These are phyloP conservation scores for Macadamia tetraphylla DNA, from an alignment of 164 flowering plant species.

Conservation along the genomic window DNA sequence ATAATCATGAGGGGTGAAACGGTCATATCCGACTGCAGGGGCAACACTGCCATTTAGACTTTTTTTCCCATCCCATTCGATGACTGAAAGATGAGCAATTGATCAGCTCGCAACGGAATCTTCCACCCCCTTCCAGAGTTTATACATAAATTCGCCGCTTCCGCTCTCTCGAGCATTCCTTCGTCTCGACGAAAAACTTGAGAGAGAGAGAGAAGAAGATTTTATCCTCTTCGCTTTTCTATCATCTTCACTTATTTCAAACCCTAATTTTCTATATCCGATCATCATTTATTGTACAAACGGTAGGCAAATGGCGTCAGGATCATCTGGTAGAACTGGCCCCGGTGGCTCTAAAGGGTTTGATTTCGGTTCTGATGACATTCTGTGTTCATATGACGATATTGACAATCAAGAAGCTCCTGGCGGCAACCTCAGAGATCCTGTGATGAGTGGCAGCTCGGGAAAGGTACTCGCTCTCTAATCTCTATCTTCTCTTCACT, in stretches of 20 bases:
- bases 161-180: no score
- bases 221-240: neutral
- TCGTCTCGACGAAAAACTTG: no score
- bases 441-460: conserved; percentile 28
- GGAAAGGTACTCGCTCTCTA: conserved; percentile 30
- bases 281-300: no score
- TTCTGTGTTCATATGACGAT: conserved; percentile 73
- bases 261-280: neutral
- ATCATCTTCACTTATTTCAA: neutral
- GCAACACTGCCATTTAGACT: no score
- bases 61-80: no score
- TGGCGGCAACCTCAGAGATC: conserved; percentile 47
- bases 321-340: conserved; percentile 53
- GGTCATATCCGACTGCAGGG: no score
- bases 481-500: neutral
- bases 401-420: conserved; percentile 42
- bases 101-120: no score
- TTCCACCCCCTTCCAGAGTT: no score
- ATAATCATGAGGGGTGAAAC: no score
- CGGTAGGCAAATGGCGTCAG: conserved; percentile 58
- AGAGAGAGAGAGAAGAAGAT: no score
- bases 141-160: neutral
- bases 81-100: neutral
- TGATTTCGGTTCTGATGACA: conserved; percentile 74
- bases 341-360: conserved; percentile 66